These are phyloP conservation scores for Saturnispora quitensis DNA, from an alignment of 805 yeast species.

Conservation along the genomic window DNA sequence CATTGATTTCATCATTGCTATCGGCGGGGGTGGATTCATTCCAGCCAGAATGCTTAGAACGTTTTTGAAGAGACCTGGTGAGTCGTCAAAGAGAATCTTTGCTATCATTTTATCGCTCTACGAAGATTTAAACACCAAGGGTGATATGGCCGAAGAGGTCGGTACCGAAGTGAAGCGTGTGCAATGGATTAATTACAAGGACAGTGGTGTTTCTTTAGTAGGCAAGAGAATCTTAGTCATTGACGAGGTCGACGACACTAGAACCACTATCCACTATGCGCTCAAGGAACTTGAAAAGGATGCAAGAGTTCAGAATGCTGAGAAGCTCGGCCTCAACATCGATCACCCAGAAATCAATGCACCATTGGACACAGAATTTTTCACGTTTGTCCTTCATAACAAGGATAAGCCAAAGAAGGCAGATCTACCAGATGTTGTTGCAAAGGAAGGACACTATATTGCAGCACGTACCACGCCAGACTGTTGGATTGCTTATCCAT, in stretches of 20 bases:
- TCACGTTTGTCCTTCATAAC: constrained; percentile 71
- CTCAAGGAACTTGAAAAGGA: constrained; percentile 66
- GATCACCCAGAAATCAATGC: constrained; percentile 37
- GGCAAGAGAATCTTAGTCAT: constrained; percentile 67
- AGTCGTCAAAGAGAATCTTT: constrained; percentile 86
- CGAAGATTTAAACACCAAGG: constrained; percentile 65
- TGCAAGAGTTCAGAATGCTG: constrained; percentile 46
- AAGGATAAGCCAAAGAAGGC: constrained; percentile 67
- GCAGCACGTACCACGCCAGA: constrained; percentile 73
- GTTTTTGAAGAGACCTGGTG: constrained; percentile 78
- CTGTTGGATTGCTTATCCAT: constrained; percentile 79
- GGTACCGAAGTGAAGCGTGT: constrained; percentile 68
- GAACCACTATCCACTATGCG: constrained; percentile 78
- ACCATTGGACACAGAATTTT: constrained; percentile 53
- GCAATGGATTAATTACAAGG: constrained; percentile 75
- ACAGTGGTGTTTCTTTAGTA: constrained; percentile 50
- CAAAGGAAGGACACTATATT: constrained; percentile 49
- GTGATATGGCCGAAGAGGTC: constrained; percentile 44
- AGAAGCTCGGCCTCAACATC: background rate
- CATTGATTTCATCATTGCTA: constrained; percentile 88
- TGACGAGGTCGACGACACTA: constrained; percentile 81
- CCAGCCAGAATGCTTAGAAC: constrained; percentile 96
- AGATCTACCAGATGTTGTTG: constrained; percentile 54
- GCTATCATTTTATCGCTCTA: constrained; percentile 89
- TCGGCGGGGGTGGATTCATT: constrained; percentile 85